phyloP scores from a whole-genome alignment of 139 green algal species.

The Volvox reticuliferus region DNA sequence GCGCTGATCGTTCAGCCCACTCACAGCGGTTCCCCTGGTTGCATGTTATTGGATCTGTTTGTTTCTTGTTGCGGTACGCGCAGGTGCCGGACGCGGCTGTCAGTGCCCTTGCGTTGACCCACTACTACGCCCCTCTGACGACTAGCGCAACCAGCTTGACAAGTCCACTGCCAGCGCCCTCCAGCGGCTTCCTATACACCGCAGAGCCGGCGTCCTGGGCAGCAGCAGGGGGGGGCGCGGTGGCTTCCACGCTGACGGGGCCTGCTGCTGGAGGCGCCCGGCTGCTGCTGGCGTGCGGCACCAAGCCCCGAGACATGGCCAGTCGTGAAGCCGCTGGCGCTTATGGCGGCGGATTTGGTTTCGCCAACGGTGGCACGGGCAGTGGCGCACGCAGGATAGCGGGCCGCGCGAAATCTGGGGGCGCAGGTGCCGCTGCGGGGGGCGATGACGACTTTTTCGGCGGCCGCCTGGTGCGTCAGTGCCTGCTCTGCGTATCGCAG shows the following conservation, averaged over 20 bases:
- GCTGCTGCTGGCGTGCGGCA: constrained; percentile 37
- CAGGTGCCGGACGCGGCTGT: constrained; percentile 38
- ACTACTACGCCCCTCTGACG: background rate
- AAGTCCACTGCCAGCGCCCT: background rate
- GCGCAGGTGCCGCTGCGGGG: background rate
- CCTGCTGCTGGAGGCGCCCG: background rate
- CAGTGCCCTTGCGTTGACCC: constrained; percentile 28
- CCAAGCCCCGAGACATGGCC: constrained; percentile 26
- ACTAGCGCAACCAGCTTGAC: background rate
- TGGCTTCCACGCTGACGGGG: background rate
- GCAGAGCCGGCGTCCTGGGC: background rate
- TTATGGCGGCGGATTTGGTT: background rate
- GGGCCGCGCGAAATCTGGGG: background rate
- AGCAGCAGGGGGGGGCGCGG: background rate
- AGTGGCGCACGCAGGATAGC: background rate
- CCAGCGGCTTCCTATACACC: background rate
- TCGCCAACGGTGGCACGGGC: background rate
- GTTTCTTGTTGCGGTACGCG: no score
- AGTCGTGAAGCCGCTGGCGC: background rate
- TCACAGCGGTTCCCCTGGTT: no score
- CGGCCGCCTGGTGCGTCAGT: constrained; percentile 1
- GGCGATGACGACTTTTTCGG: constrained; percentile 36
- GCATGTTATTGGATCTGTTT: no score
- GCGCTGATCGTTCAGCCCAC: no score
- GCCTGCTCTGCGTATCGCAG: background rate